A percentile compares a stretch with the other conserved stretches of the same genome.
These are phyloP conservation scores for Teratosphaeriaceae sp. DNA, from an alignment of 2,329 filamentous ascomycete genomes.

Conservation along the genomic window DNA sequence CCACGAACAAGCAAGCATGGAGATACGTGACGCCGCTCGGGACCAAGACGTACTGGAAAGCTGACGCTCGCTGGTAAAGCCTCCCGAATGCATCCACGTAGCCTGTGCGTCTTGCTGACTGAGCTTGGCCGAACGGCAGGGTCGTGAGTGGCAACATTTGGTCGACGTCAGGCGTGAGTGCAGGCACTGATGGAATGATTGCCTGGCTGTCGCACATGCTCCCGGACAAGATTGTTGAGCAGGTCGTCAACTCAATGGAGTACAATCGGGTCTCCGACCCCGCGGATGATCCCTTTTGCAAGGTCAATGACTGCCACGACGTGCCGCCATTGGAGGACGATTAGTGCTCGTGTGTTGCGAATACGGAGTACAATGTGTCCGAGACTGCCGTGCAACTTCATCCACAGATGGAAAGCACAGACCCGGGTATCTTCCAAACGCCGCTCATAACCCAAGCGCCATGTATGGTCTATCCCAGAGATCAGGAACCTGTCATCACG, in stretches of 20 bases:
- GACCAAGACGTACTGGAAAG: conserved; percentile 53
- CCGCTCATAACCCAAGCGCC: not conserved
- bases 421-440: not conserved
- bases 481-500: not conserved
- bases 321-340: too few species aligned
- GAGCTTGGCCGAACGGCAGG: too few species aligned
- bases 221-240: conserved; percentile 44
- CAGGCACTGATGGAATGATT: conserved; percentile 5
- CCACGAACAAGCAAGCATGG: conserved; percentile 60
- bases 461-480: not conserved
- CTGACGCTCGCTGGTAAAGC: conserved; percentile 52
- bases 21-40: conserved; percentile 41
- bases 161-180: conserved; percentile 6
- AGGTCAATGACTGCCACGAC: conserved; percentile 3
- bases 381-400: too few species aligned
- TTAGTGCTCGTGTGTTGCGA: too few species aligned
- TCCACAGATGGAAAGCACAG: too few species aligned
- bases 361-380: too few species aligned
- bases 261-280: not conserved
- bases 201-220: conserved; percentile 35
- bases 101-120: too few species aligned
- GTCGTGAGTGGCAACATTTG: conserved; percentile 3
- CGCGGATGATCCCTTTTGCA: conserved; percentile 5
- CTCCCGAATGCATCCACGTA: too few species aligned
- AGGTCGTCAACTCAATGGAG: conserved; percentile 4